Conservation (phyloP, 768 basidiomycete species). For the Mrakia gelida region DNA sequence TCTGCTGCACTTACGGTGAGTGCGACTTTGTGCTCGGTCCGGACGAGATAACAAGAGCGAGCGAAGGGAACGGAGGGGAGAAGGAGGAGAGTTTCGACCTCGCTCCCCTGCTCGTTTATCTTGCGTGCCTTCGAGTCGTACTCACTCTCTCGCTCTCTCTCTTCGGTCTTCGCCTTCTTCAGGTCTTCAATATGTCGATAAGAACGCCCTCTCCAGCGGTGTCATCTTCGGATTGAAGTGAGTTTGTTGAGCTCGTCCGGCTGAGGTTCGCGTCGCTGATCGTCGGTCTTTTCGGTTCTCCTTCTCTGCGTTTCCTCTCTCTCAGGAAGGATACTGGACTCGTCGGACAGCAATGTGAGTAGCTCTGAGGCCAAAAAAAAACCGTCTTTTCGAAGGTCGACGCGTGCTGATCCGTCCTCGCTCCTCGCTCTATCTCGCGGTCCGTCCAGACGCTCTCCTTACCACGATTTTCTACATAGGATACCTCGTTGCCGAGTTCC, state of each 20-base stretch:
- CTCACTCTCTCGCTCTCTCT: background rate
- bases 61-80: background rate
- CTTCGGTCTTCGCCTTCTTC: no score
- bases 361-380: background rate
- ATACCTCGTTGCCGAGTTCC: conserved; percentile 30
- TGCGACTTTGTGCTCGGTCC: background rate
- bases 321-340: conserved; percentile 25
- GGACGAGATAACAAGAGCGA: background rate
- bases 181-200: conserved; percentile 24
- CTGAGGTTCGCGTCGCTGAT: background rate
- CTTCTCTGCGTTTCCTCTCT: background rate
- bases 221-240: conserved; percentile 32
- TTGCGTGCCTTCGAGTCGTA: background rate
- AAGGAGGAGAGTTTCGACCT: background rate
- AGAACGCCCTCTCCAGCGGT: conserved; percentile 30
- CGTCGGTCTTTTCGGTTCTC: background rate
- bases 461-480: conserved; percentile 32
- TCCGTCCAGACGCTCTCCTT: conserved; percentile 16
- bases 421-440: background rate
- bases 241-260: background rate
- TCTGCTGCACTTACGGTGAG: conserved; percentile 2
- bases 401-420: background rate
- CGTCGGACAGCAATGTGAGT: conserved; percentile 21
- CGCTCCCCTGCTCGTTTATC: background rate
- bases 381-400: background rate